These are phyloP conservation scores for Trichoderma endophyticum DNA, from an alignment of 2,329 filamentous ascomycete species.

Conservation along the genomic window DNA sequence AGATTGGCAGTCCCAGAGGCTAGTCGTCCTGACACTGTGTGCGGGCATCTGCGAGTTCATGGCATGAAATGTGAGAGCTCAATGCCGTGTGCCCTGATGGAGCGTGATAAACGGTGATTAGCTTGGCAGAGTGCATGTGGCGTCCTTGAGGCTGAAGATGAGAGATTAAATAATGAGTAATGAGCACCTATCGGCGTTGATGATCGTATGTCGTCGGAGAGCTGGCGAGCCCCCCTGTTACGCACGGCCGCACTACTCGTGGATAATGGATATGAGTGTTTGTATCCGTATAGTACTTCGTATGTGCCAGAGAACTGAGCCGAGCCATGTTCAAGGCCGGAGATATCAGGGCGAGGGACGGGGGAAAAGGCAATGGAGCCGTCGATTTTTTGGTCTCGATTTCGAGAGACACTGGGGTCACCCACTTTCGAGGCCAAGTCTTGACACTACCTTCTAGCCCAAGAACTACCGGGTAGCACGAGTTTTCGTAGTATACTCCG, in stretches of 20 bases:
- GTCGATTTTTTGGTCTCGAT: background rate
- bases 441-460: background rate
- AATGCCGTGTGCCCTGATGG: background rate
- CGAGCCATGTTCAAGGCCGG: background rate
- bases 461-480: background rate
- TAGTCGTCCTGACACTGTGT: background rate
- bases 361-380: background rate
- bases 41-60: background rate
- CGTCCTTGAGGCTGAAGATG: background rate
- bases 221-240: background rate
- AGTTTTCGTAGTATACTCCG: background rate
- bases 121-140: background rate
- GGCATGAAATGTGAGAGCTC: background rate
- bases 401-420: background rate
- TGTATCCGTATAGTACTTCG: background rate
- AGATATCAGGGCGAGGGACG: background rate
- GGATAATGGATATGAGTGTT: background rate
- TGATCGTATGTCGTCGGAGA: background rate
- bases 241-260: background rate
- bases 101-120: background rate
- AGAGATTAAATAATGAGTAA: background rate
- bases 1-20: background rate
- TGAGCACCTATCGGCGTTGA: background rate
- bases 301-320: background rate
- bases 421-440: background rate